Conservation (phyloP, 352 stramenopile species). For the Aphanomyces stellatus region DNA sequence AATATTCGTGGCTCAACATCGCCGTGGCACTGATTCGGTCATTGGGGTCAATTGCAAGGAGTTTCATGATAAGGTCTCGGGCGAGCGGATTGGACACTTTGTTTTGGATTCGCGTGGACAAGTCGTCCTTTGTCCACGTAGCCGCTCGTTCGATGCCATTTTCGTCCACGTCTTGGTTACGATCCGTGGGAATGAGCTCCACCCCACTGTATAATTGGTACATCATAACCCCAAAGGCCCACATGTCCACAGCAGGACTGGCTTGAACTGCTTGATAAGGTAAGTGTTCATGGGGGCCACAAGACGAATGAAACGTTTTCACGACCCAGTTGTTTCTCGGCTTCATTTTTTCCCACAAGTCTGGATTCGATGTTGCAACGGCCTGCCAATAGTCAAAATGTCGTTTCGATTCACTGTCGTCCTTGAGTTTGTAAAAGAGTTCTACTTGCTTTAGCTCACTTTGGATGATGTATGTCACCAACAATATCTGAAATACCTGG, state of each 20-base stretch:
- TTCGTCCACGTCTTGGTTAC: slow-evolving; percentile 15
- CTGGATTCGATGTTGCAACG: neutral
- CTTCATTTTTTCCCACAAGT: neutral
- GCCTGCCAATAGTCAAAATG: neutral
- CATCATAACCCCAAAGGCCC: slow-evolving; percentile 20
- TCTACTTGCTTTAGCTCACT: neutral
- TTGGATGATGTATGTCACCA: too few relatives aligned
- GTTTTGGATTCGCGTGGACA: neutral
- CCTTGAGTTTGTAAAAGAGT: neutral
- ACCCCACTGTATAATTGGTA: slow-evolving; percentile 18
- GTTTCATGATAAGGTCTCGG: slow-evolving; percentile 17
- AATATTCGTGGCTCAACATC: slow-evolving; percentile 18
- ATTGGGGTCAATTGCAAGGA: slow-evolving; percentile 7
- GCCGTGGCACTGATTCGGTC: neutral
- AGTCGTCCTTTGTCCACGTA: slow-evolving; percentile 16
- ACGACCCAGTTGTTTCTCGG: neutral
- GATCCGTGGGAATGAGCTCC: neutral
- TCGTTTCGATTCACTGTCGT: neutral
- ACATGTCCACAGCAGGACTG: slow-evolving; percentile 17
- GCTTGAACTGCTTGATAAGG: slow-evolving; percentile 5
- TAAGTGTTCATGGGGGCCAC: neutral
- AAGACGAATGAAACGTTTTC: neutral
- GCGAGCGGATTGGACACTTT: slow-evolving; percentile 16
- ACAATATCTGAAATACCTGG: slow-evolving; percentile 12
- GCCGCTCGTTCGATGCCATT: neutral